Evolutionary conservation across 2,329 filamentous ascomycete genomes (phyloP).

Genomic region (Daldinia sp.): DNA sequence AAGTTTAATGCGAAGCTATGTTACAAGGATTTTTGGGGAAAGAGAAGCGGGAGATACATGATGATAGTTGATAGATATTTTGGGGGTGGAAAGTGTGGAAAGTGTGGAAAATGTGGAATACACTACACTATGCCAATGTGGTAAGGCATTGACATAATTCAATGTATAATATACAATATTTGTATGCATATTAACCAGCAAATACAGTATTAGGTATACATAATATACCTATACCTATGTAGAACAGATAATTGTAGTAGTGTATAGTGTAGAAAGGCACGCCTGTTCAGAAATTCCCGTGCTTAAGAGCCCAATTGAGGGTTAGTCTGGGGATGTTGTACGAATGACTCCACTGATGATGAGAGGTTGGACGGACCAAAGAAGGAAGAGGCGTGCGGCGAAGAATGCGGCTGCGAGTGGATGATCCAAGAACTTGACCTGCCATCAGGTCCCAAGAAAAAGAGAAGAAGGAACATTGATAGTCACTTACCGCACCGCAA

Average conservation of each 20-base stretch:
- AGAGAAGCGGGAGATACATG: conserved; percentile 18
- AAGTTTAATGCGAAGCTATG: not conserved
- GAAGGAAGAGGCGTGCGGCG: conserved; percentile 44
- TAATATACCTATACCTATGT: conserved; percentile 6
- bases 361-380: conserved; percentile 38
- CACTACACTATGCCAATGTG: conserved; percentile 3
- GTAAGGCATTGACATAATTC: conserved; percentile 2
- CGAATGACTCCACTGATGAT: conserved; percentile 18
- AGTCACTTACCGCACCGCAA: conserved; percentile 20
- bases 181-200: not conserved
- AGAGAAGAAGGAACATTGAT: not conserved
- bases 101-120: not conserved
- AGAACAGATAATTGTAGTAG: not conserved
- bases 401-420: conserved; percentile 44
- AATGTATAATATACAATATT: conserved; percentile 1
- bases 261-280: not conserved
- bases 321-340: conserved; percentile 37
- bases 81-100: not conserved
- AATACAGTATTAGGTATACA: conserved; percentile 1
- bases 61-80: not conserved
- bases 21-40: conserved; percentile 5
- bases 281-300: not conserved
- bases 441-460: conserved; percentile 17
- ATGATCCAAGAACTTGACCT: conserved; percentile 30
- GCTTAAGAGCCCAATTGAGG: conserved; percentile 28